Evolutionary conservation across 371 early-diverging fungal species (phyloP).

Genomic region (Circinella umbellata): DNA sequence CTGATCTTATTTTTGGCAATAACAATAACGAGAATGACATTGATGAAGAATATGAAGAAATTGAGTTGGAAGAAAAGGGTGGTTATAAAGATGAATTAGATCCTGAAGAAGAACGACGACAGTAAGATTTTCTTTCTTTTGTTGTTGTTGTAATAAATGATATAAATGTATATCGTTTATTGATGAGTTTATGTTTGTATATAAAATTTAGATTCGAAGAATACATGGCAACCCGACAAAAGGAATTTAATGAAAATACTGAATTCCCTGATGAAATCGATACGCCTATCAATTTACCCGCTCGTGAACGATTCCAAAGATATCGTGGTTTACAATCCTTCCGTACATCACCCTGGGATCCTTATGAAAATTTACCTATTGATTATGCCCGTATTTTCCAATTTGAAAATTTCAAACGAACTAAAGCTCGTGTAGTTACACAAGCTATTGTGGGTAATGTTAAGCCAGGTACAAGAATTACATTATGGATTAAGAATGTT

Average conservation of each 20-base stretch:
- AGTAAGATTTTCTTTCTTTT: slow-evolving; percentile 26
- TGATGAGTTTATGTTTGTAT: too few relatives aligned
- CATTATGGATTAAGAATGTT: slow-evolving; percentile 73
- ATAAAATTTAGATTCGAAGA: slow-evolving; percentile 55
- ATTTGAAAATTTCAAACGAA: slow-evolving; percentile 85
- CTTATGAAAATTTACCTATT: slow-evolving; percentile 94
- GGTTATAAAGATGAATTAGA: slow-evolving; percentile 49
- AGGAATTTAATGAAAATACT: slow-evolving; percentile 71
- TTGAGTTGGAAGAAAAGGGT: slow-evolving; percentile 63
- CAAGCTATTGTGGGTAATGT: slow-evolving; percentile 61
- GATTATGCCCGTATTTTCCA: slow-evolving; percentile 96
- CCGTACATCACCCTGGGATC: slow-evolving; percentile 96
- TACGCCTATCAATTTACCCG: slow-evolving; percentile 85
- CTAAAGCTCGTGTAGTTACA: slow-evolving; percentile 73
- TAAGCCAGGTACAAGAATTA: slow-evolving; percentile 67
- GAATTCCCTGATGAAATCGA: slow-evolving; percentile 98
- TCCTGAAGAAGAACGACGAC: slow-evolving; percentile 53
- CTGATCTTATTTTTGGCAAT: slow-evolving; percentile 24
- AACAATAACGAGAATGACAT: slow-evolving; percentile 14
- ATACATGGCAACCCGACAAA: slow-evolving; percentile 72
- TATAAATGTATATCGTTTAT: background rate
- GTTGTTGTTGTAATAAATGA: background rate
- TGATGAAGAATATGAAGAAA: slow-evolving; percentile 80
- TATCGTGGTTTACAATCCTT: slow-evolving; percentile 95
- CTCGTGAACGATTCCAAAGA: slow-evolving; percentile 85